Evolutionary conservation across 257 asterid genomes (phyloP).

Genomic region (Eustoma russellianum): DNA sequence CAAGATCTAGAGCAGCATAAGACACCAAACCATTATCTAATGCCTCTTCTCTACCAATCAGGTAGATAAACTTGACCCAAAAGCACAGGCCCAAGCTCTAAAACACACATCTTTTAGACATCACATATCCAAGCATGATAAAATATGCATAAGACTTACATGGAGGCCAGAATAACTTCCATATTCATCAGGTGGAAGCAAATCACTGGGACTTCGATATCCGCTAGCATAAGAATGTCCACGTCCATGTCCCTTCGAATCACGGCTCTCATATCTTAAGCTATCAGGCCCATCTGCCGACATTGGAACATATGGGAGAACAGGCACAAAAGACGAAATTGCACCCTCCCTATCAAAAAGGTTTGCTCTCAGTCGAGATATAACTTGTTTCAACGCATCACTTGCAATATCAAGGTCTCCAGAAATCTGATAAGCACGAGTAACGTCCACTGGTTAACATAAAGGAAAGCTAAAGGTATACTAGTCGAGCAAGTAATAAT

Average conservation of each 20-base stretch:
- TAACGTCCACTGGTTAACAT: neutral
- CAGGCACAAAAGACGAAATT: slow-evolving; percentile 59
- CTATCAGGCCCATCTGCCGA: slow-evolving; percentile 53
- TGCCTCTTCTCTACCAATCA: neutral
- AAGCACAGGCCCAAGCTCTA: neutral
- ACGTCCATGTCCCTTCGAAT: slow-evolving; percentile 60
- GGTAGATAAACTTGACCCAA: neutral
- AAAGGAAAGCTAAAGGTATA: neutral
- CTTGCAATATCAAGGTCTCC: slow-evolving; percentile 82
- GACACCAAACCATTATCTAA: neutral
- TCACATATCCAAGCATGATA: neutral
- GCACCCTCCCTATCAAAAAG: slow-evolving; percentile 87
- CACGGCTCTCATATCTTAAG: slow-evolving; percentile 59
- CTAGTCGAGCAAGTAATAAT: too few relatives aligned
- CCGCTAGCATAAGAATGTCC: slow-evolving; percentile 67
- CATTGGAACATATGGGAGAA: slow-evolving; percentile 76
- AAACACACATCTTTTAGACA: neutral
- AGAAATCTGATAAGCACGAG: slow-evolving; percentile 42
- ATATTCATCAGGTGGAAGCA: slow-evolving; percentile 54
- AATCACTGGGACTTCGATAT: slow-evolving; percentile 48
- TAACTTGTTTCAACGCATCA: slow-evolving; percentile 85
- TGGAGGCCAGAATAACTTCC: slow-evolving; percentile 54
- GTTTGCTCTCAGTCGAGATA: slow-evolving; percentile 87
- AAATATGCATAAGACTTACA: slow-evolving; percentile 31
- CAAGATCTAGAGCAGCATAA: slow-evolving; percentile 1